A percentile compares a stretch with the other conserved stretches of the same genome.
phyloP scores from a whole-genome alignment of 352 stramenopile species.

The Phytopythium kandeliae region DNA sequence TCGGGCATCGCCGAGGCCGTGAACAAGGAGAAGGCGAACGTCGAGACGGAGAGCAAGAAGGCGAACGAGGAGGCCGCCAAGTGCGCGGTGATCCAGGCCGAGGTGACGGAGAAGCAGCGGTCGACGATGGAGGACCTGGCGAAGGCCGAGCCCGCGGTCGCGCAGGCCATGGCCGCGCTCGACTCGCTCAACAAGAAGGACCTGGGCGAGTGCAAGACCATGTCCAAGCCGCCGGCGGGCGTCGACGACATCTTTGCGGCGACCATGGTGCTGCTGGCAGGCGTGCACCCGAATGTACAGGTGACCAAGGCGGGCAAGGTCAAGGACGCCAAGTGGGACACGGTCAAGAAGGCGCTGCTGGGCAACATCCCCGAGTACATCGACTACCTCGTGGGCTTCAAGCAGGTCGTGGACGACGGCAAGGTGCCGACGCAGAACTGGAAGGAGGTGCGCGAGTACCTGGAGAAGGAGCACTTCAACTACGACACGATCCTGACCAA shows the following conservation, averaged over 20 bases:
- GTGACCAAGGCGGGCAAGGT: conserved; percentile 94
- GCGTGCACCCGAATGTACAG: conserved; percentile 92
- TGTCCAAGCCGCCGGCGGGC: conserved; percentile 91
- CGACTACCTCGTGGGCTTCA: conserved; percentile 91
- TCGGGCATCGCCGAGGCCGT: conserved; percentile 94
- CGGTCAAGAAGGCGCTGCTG: conserved; percentile 92
- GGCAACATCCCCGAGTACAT: conserved; percentile 96
- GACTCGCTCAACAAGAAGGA: conserved; percentile 97
- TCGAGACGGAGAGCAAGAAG: conserved; percentile 94
- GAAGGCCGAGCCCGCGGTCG: conserved; percentile 92
- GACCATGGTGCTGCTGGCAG: conserved; percentile 92
- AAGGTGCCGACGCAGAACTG: conserved; percentile 91
- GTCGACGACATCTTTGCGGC: conserved; percentile 94
- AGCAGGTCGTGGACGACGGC: conserved; percentile 91
- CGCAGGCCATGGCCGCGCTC: conserved; percentile 94
- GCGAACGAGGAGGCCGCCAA: conserved; percentile 90
- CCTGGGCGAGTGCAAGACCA: conserved; percentile 95
- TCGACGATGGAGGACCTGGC: conserved; percentile 88
- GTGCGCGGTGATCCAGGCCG: conserved; percentile 91
- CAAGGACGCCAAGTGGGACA: conserved; percentile 95
- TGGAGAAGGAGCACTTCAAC: conserved; percentile 95
- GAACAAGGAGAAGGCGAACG: conserved; percentile 94
- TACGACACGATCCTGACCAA: conserved; percentile 93
- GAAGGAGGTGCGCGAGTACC: conserved; percentile 92
- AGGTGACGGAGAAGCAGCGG: conserved; percentile 92